Conservation (phyloP, 305 asterid genomes). For the Fraxinus ornus region DNA sequence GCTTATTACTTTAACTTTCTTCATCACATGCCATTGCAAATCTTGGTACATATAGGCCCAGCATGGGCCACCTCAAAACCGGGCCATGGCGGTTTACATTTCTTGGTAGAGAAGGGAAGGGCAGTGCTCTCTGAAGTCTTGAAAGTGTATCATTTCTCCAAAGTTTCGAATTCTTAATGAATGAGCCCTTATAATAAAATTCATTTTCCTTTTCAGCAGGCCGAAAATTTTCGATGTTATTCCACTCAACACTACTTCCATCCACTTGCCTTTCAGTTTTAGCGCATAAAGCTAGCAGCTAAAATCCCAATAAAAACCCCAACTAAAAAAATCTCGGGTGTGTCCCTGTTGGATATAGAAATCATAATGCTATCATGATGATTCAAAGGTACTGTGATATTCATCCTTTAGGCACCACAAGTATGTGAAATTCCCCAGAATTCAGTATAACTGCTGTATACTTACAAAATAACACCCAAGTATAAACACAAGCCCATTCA, state of each 20-base stretch:
- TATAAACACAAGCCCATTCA: conserved; percentile 40
- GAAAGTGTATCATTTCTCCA: not conserved
- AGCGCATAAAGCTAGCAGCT: not conserved
- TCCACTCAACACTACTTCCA: not conserved
- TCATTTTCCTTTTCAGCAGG: not conserved
- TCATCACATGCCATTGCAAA: not conserved
- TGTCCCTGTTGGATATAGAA: not conserved
- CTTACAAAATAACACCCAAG: conserved; percentile 75
- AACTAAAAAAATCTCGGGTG: not conserved
- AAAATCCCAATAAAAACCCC: not conserved
- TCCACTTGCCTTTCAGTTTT: not conserved
- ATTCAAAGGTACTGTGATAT: not conserved
- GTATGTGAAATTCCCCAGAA: not conserved
- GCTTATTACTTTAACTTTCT: not conserved
- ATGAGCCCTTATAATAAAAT: not conserved
- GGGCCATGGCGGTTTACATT: not conserved
- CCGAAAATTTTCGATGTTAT: not conserved
- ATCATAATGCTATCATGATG: not conserved
- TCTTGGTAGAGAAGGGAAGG: not conserved
- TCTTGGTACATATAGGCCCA: not conserved
- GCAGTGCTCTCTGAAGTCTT: not conserved
- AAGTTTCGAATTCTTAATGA: not conserved
- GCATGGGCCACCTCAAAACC: not conserved
- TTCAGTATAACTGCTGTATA: conserved; percentile 9
- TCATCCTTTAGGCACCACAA: not conserved